phyloP scores from a whole-genome alignment of 2,329 filamentous ascomycete species.

The Calcarisporium arbuscula region DNA sequence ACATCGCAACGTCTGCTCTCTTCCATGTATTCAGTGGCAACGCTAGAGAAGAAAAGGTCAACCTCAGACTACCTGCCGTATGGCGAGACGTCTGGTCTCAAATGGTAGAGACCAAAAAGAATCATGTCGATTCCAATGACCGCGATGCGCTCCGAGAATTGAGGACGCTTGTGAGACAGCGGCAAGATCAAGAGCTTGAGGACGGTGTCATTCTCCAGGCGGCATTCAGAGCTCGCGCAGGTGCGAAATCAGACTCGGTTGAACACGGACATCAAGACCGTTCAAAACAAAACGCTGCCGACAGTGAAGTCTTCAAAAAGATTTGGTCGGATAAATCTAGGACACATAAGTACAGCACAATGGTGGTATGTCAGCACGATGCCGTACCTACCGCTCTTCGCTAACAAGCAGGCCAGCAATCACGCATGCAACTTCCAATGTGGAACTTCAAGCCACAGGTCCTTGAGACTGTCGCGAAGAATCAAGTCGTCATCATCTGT shows the following conservation, averaged over 20 bases:
- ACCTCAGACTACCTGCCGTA: constrained; percentile 65
- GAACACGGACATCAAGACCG: constrained; percentile 44
- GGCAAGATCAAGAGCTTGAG: constrained; percentile 62
- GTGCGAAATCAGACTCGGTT: constrained; percentile 40
- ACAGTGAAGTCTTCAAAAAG: constrained; percentile 44
- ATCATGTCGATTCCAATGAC: constrained; percentile 62
- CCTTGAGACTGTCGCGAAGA: constrained; percentile 65
- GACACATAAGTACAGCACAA: constrained; percentile 62
- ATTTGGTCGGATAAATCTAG: constrained; percentile 55
- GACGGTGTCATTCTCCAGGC: constrained; percentile 71
- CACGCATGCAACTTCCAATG: constrained; percentile 79
- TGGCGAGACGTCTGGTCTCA: constrained; percentile 88
- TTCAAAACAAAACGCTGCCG: constrained; percentile 28
- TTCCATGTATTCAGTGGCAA: constrained; percentile 76
- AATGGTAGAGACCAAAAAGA: constrained; percentile 64
- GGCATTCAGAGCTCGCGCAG: constrained; percentile 61
- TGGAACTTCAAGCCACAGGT: constrained; percentile 78
- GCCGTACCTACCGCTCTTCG: background rate
- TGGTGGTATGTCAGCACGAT: constrained; percentile 52
- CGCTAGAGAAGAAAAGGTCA: constrained; percentile 78
- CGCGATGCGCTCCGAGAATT: constrained; percentile 62
- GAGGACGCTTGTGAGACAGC: constrained; percentile 61
- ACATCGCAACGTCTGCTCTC: constrained; percentile 71
- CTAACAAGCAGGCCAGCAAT: constrained; percentile 31
- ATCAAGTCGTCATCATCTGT: constrained; percentile 88